Base-by-base conservation (phyloP, 352 stramenopile genomes). In the Globisporangium spinosum region DNA sequence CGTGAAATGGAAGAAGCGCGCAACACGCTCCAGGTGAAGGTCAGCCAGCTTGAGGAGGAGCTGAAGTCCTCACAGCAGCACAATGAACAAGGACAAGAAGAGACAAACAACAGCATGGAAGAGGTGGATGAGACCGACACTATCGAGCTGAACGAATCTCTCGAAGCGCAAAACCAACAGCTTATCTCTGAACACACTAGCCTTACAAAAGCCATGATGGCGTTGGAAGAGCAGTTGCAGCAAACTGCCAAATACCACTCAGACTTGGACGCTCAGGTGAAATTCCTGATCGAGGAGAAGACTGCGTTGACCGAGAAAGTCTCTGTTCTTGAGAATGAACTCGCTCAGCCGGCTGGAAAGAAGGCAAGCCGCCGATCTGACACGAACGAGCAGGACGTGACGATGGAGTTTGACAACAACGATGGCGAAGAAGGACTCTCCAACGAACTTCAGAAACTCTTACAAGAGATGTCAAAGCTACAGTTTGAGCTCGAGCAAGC, bases 391-490 rank as follows among this genome's bases (percentile, higher is more conserved):
- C 32, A 70, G 57, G 55, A 60, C 8, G 55, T 23, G 15, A 51
- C 55, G 27, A 59, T 58, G 49, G 23, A 61, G 22, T 58, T 34
- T 13, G 62, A 38, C 13, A 63, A n/a, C n/a, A 53, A 66, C 29
- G 60, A 64, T 15, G 20, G 51, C 23, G 54, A 72, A 2, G 47
- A 56, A 43, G 47, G 40, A 49, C 40, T 72, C 17, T 29, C 62
- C 4, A 29, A 10, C 29, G 66, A 83, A 62, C 40, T 86, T n/a
- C 65, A 79, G 57, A 58, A 70, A 32, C 75, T 86, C 35, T 69
- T 83, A 63, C 68, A 77, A 43, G 78, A 83, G 38, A 35, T 83
- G 54, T 56, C 68, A 2, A 73, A 79, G 57, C 34, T 86, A 51
- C 76, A 78, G 55, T 68, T 72, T 20, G 59, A 75, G 61, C 62